Base-by-base conservation (phyloP, 1,284 basidiomycete genomes). In the Microbotryomycetes sp. region DNA sequence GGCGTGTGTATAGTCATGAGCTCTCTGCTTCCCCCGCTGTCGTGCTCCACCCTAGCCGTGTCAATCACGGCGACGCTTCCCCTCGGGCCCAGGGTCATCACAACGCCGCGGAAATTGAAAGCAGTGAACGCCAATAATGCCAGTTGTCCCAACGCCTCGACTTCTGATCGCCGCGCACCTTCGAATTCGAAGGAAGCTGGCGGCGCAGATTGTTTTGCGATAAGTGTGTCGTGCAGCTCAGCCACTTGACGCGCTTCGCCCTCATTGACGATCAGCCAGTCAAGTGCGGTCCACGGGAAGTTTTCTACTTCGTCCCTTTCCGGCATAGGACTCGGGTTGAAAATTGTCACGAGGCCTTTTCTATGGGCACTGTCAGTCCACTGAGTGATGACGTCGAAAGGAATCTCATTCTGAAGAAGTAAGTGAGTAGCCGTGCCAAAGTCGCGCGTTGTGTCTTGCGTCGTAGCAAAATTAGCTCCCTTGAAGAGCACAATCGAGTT, bases 321-420 rank as follows among this genome's bases (percentile, higher is more conserved):
- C 2, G 77, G 78, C 79, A 83, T 81, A 5, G 81, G 81, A 0
- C 78, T 79, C 0, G 81, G 81, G 70, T 83, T 83, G 74, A 79
- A 81, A n/a, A 82, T 66, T 5, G 76, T 76, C 16, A 64, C 73
- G 1, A 78, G 28, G 23, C 70, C 67, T 59, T 51, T 68, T 54
- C 23, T 59, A 21, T 60, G 59, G 0, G 76, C 76, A 3, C 62
- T 58, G 15, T 23, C 54, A 54, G 80, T 73, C 65, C 79, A 78
- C 3, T 75, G 68, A 16, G 74, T 59, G 5, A 81, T 82, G 5
- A 76, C 74, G 1, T 66, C 54, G 15, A 81, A 73, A 0, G 80
- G 80, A 54, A 83, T 81, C 71, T 83, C 81, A 68, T 83, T 82
- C 62, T 82, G 81, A 1, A 82, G 71, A n/a, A 81, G 73, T 5